Evolutionary conservation across 164 flowering plant genomes (phyloP).

Genomic region (Magnolia kwangsiensis): DNA sequence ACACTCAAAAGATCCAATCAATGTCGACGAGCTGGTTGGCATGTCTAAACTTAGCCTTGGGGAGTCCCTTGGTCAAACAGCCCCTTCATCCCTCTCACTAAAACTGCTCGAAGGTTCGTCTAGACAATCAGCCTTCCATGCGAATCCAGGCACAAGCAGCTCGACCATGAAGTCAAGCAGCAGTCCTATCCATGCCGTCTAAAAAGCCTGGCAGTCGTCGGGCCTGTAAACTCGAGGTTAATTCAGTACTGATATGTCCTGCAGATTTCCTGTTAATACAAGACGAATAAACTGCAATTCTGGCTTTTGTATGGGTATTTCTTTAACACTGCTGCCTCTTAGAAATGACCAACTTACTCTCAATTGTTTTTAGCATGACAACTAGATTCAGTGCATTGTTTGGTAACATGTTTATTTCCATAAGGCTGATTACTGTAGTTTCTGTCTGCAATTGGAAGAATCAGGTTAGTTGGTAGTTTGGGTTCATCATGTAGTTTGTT

Average conservation of each 20-base stretch:
- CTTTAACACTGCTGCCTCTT: constrained; percentile 16
- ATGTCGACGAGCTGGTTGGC: constrained; percentile 79
- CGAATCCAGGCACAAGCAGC: constrained; percentile 37
- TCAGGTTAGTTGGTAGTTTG: not conserved
- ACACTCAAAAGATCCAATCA: constrained; percentile 71
- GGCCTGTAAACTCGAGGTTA: constrained; percentile 13
- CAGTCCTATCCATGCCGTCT: constrained; percentile 55
- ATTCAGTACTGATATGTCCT: constrained; percentile 14
- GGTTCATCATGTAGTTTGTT: not conserved
- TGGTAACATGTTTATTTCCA: not conserved
- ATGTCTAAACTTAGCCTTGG: constrained; percentile 76
- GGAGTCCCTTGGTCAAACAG: constrained; percentile 44
- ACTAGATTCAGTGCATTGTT: not conserved
- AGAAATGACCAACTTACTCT: constrained; percentile 5
- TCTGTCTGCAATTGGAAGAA: constrained; percentile 16
- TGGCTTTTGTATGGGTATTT: constrained; percentile 19
- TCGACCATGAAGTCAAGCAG: constrained; percentile 41
- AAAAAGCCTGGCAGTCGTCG: constrained; percentile 4
- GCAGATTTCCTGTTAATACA: constrained; percentile 28
- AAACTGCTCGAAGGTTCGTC: constrained; percentile 55
- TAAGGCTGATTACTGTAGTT: constrained; percentile 19
- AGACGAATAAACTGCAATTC: constrained; percentile 31
- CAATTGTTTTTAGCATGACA: not conserved
- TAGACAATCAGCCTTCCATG: constrained; percentile 83
- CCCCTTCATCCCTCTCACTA: constrained; percentile 49